Percentiles rank a stretch among this genome's conserved stretches.
phyloP scores from a whole-genome alignment of 2,329 filamentous ascomycete genomes.

The Periconia sp. region DNA sequence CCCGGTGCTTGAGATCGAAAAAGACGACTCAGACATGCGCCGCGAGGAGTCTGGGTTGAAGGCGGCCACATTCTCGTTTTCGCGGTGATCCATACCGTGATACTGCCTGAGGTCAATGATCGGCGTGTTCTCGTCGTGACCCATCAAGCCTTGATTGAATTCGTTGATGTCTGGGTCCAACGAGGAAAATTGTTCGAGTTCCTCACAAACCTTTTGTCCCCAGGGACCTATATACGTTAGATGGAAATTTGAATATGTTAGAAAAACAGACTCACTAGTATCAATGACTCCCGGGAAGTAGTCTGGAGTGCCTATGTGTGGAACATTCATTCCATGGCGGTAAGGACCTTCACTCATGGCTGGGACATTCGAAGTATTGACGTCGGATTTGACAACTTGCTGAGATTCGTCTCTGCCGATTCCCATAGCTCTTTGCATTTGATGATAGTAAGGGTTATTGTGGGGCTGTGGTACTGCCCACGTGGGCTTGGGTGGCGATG shows the following conservation, averaged over 20 bases:
- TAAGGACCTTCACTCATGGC: constrained; percentile 21
- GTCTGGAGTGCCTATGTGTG: constrained; percentile 28
- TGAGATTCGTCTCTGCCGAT: constrained; percentile 28
- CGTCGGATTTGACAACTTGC: constrained; percentile 26
- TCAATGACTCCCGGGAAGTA: constrained; percentile 41
- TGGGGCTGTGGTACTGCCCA: constrained; percentile 39
- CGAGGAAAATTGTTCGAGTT: constrained; percentile 42
- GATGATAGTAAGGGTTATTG: constrained; percentile 27
- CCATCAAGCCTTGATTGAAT: constrained; percentile 39
- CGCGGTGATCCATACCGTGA: constrained; percentile 32
- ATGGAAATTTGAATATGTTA: constrained; percentile 11
- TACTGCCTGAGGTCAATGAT: constrained; percentile 46
- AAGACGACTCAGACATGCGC: constrained; percentile 72
- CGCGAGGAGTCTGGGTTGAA: constrained; percentile 56
- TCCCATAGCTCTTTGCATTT: constrained; percentile 23
- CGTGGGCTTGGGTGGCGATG: constrained; percentile 36
- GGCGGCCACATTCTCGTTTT: constrained; percentile 28
- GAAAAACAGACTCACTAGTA: constrained; percentile 26
- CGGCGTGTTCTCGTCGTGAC: constrained; percentile 43
- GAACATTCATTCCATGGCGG: constrained; percentile 22
- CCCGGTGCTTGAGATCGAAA: constrained; percentile 66
- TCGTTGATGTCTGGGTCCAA: constrained; percentile 43
- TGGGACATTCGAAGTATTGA: constrained; percentile 26
- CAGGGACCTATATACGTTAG: constrained; percentile 39
- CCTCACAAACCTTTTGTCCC: constrained; percentile 43